Evolutionary conservation across 495 filamentous ascomycete genomes (phyloP).

Genomic region (Aspergillus panamensis): DNA sequence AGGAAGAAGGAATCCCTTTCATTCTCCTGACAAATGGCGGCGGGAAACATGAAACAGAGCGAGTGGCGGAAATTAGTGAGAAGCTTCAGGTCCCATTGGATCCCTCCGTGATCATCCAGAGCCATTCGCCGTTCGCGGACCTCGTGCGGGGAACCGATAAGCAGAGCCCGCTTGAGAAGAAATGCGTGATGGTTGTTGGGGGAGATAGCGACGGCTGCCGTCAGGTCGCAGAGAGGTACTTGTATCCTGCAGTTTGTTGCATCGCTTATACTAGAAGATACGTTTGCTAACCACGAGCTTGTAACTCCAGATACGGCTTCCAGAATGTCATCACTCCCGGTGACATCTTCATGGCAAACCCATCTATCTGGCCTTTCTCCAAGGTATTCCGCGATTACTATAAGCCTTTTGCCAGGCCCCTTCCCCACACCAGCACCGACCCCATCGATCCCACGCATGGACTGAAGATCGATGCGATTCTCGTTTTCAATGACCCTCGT

Average conservation of each 20-base stretch:
- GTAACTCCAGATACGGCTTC: slow-evolving; percentile 67
- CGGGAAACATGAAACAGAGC: slow-evolving; percentile 69
- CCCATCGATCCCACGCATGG: slow-evolving; percentile 38
- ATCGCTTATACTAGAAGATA: too few relatives aligned
- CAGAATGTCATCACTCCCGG: slow-evolving; percentile 76
- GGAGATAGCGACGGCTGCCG: slow-evolving; percentile 76
- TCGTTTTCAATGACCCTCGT: slow-evolving; percentile 87
- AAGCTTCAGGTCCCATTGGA: slow-evolving; percentile 59
- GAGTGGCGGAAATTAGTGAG: slow-evolving; percentile 65
- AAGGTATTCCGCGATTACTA: slow-evolving; percentile 58
- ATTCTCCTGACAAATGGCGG: slow-evolving; percentile 89
- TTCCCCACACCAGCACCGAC: slow-evolving; percentile 40
- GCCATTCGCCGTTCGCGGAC: slow-evolving; percentile 74
- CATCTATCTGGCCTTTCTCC: slow-evolving; percentile 77
- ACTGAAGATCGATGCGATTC: slow-evolving; percentile 76
- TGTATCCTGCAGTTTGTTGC: too few relatives aligned
- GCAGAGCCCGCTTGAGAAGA: slow-evolving; percentile 52
- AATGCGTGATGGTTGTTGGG: slow-evolving; percentile 76
- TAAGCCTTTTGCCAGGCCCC: slow-evolving; percentile 56
- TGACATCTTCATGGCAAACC: slow-evolving; percentile 73
- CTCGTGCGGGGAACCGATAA: slow-evolving; percentile 42
- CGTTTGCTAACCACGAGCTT: too few relatives aligned
- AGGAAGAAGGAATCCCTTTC: slow-evolving; percentile 69
- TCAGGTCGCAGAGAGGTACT: slow-evolving; percentile 61
- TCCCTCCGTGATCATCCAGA: slow-evolving; percentile 69